Conservation (phyloP, 2,329 filamentous ascomycete genomes). For the Aspergillus costaricaensis region DNA sequence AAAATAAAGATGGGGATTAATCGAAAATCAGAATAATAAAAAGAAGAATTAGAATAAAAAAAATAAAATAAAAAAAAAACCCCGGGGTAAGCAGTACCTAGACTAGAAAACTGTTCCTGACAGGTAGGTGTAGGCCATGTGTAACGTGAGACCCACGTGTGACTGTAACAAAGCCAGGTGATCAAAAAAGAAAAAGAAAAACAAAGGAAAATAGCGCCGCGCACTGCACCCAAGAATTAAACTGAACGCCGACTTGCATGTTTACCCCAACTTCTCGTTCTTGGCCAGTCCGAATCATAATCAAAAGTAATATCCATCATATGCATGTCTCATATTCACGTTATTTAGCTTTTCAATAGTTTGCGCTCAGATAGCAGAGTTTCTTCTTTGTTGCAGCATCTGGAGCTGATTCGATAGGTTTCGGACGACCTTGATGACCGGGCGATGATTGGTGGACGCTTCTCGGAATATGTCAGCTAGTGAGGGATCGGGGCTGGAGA, state of each 20-base stretch:
- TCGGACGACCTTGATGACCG: constrained; percentile 29
- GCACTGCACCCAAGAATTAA: too few relatives aligned
- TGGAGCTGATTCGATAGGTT: constrained; percentile 29
- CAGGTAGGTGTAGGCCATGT: neutral
- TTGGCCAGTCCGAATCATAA: too few relatives aligned
- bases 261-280: neutral
- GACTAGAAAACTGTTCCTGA: neutral
- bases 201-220: too few relatives aligned
- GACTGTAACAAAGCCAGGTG: neutral
- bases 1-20: neutral
- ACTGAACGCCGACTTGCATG: too few relatives aligned
- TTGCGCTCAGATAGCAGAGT: neutral
- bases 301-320: neutral
- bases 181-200: too few relatives aligned
- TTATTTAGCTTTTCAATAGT: neutral
- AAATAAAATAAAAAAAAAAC: neutral
- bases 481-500: neutral
- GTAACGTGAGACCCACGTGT: neutral
- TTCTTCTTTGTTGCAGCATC: constrained; percentile 20
- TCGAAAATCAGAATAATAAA: neutral
- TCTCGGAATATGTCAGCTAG: constrained; percentile 24
- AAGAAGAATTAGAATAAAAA: neutral
- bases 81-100: too few relatives aligned
- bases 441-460: constrained; percentile 31
- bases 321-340: neutral